A percentile compares a stretch with the other conserved stretches of the same genome.
phyloP scores from a whole-genome alignment of 2,329 filamentous ascomycete genomes.

The Colletotrichum tanaceti region DNA sequence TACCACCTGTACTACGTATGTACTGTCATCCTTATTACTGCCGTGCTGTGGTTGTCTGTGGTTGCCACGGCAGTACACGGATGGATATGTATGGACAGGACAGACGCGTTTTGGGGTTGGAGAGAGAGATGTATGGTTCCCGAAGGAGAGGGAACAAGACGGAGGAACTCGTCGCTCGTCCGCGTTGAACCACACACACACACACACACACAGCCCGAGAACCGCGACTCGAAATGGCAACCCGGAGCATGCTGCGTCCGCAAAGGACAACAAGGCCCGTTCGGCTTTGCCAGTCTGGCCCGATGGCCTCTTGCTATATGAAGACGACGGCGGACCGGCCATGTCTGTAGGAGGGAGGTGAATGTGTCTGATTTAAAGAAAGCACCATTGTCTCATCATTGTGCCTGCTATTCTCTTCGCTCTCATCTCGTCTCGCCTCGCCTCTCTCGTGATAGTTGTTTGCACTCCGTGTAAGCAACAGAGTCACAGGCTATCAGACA shows the following conservation, averaged over 20 bases:
- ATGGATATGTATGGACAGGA: too few relatives aligned
- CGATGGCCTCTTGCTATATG: constrained; percentile 35
- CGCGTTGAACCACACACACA: constrained; percentile 13
- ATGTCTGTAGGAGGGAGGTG: neutral
- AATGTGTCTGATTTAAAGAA: neutral
- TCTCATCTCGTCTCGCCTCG: neutral
- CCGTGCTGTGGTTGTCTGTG: too few relatives aligned
- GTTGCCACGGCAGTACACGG: too few relatives aligned
- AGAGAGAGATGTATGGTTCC: neutral
- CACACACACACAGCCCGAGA: neutral
- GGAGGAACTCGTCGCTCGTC: constrained; percentile 16
- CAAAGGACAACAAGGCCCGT: constrained; percentile 48
- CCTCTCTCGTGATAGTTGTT: neutral
- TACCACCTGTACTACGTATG: too few relatives aligned
- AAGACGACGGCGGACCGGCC: neutral
- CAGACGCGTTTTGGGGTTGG: neutral
- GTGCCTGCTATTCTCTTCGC: neutral
- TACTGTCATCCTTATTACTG: too few relatives aligned
- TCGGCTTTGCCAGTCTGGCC: constrained; percentile 26
- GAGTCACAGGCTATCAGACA: too few relatives aligned
- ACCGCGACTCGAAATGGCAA: constrained; percentile 44
- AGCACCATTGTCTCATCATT: too few relatives aligned
- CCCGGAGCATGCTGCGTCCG: constrained; percentile 46
- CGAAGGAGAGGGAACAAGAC: neutral
- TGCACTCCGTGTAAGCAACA: neutral